A percentile compares a stretch with the other conserved stretches of the same genome.
Evolutionary conservation across 2,329 filamentous ascomycete genomes (phyloP).

Genomic region (Botryotinia convoluta): DNA sequence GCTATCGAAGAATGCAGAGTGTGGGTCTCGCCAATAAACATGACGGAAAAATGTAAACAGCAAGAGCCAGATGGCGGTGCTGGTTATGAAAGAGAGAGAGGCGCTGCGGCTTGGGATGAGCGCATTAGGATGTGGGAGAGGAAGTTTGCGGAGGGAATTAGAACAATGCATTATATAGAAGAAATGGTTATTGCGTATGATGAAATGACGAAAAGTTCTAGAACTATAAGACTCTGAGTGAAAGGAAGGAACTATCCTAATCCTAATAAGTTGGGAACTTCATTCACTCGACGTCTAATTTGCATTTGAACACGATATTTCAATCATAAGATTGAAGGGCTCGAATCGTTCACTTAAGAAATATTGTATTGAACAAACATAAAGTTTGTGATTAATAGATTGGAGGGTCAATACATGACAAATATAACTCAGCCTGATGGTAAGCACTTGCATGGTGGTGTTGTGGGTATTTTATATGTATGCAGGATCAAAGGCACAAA

Average conservation of each 20-base stretch:
- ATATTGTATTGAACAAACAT: neutral
- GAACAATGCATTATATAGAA: neutral
- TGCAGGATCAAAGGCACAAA: neutral
- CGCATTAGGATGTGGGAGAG: neutral
- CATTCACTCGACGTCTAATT: neutral
- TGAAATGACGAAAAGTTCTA: neutral
- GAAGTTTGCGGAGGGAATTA: neutral
- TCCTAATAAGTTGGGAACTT: neutral
- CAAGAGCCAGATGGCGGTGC: conserved; percentile 15
- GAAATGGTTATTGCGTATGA: neutral
- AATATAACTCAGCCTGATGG: neutral
- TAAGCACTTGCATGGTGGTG: neutral
- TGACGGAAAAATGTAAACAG: conserved; percentile 18
- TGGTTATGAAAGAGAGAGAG: neutral
- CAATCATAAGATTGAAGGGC: neutral
- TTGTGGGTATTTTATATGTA: neutral
- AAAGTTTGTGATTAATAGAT: neutral
- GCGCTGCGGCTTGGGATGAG: neutral
- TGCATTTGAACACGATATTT: neutral
- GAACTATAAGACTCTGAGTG: neutral
- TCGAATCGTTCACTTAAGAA: neutral
- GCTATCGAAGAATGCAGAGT: conserved; percentile 26
- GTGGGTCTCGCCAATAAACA: conserved; percentile 28
- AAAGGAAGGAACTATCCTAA: neutral
- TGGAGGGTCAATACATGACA: neutral